Evolutionary conservation across 23 red algal genomes (phyloP), one percentile per base, ranked within the genome.

Genomic region (Gracilariopsis chorda): DNA sequence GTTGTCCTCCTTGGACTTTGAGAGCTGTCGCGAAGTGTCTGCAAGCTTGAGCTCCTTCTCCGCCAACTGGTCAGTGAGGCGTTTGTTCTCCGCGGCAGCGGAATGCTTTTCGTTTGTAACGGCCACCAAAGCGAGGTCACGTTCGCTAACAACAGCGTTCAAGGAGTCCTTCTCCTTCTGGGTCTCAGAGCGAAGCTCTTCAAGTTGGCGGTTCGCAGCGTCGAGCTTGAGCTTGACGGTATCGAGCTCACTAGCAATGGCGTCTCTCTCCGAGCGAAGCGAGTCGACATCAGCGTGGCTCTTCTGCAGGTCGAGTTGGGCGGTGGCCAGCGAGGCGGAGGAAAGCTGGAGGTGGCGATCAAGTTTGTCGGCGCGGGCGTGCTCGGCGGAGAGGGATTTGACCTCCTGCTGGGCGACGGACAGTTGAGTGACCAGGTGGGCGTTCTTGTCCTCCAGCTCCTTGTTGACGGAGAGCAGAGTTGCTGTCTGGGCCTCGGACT

Each of bases 391-490:
- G 52, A 80, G 76, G 11, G 24, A 34, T 43, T 48, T 43, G 20
- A 80, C 76, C 20, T 80, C 76, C 14, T 80, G 45, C 1, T 87
- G 59, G 48, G 82, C 82, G 32, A 23, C 43, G 16, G 39, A 11
- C 3, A 87, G 64, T 51, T 87, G 82, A 7, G 0, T 25, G 23
- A 67, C 65, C 13, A 87, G 82, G 60, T 70, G 4, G 48, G 64
- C 82, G 34, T 87, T 87, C 82, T 87, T 87, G 35, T 87, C 65
- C 60, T 87, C 82, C 33, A 87, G 59, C 17, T 57, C 64, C 65
- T 72, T 87, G 48, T 87, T 70, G 48, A 43, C 62, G 19, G 82
- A 55, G 48, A 87, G 60, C 48, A 87, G 59, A 30, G 64, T 42
- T 25, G 41, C 41, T 28, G 82, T 70, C 82, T 87, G 82, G 21